Conservation (phyloP, 495 filamentous ascomycete species). For the Neurospora sp. region DNA sequence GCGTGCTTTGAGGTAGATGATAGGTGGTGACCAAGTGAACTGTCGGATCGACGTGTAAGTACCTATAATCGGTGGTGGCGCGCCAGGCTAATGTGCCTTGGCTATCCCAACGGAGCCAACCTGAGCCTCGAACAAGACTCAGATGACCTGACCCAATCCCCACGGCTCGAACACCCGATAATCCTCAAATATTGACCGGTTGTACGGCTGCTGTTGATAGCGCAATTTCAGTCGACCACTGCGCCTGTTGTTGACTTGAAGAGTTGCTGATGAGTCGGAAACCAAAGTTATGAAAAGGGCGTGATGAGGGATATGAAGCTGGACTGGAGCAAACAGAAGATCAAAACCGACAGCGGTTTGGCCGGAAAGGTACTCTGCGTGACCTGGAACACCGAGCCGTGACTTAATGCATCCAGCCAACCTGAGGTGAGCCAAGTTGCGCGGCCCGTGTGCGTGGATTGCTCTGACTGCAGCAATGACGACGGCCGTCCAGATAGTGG, state of each 20-base stretch:
- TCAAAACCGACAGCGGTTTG: neutral
- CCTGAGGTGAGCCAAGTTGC: neutral
- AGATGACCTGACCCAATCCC: neutral
- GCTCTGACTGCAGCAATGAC: neutral
- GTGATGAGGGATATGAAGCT: neutral
- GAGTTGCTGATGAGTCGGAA: neutral
- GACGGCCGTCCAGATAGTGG: neutral
- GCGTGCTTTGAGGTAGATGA: neutral
- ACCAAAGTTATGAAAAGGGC: neutral
- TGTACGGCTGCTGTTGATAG: neutral
- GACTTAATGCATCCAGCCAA: neutral
- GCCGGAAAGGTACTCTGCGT: neutral
- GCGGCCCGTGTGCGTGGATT: neutral
- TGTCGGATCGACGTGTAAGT: neutral
- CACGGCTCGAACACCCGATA: neutral
- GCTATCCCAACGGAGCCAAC: neutral
- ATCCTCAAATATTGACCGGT: neutral
- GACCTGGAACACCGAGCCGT: neutral
- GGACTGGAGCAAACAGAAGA: neutral
- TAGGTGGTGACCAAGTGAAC: neutral
- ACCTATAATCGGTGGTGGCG: neutral
- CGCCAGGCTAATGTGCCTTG: neutral
- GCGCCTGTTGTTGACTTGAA: neutral
- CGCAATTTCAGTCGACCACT: neutral
- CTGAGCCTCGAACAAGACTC: neutral